Evolutionary conservation across 192 early-diverging fungal species (phyloP).

Genomic region (Endogone sp.): DNA sequence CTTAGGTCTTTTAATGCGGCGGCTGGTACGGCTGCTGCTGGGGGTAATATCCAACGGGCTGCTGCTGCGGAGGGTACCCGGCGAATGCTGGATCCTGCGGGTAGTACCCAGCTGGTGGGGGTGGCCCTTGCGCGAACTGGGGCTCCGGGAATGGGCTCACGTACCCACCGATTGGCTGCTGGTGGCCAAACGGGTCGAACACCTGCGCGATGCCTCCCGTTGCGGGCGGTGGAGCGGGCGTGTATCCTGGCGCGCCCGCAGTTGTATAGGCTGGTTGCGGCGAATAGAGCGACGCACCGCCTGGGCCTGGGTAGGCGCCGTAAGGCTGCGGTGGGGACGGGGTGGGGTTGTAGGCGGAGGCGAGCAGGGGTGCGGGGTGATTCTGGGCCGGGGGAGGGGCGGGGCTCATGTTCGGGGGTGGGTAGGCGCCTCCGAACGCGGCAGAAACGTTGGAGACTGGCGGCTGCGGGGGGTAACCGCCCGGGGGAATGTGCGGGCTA

Average conservation of each 20-base stretch:
- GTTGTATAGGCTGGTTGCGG: too few relatives aligned
- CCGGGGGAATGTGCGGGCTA: not conserved
- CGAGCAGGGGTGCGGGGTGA: not conserved
- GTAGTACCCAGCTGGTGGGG: not conserved
- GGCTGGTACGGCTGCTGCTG: not conserved
- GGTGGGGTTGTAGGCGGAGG: not conserved
- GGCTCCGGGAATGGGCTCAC: not conserved
- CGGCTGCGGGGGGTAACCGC: not conserved
- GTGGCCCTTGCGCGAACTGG: not conserved
- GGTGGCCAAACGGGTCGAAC: not conserved
- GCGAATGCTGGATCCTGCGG: not conserved
- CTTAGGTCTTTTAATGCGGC: too few relatives aligned
- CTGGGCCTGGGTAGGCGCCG: not conserved
- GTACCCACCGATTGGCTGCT: not conserved
- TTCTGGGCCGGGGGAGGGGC: too few relatives aligned
- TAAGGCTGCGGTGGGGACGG: not conserved
- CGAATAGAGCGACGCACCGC: not conserved
- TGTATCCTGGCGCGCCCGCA: too few relatives aligned
- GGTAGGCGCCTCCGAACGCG: not conserved
- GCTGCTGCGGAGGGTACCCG: not conserved
- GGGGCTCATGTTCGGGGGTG: not conserved
- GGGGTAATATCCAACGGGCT: not conserved
- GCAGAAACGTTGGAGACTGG: not conserved
- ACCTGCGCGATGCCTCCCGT: not conserved
- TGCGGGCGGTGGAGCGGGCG: too few relatives aligned